These are phyloP conservation scores for Aspergillus sp. DNA, from an alignment of 2,329 filamentous ascomycete genomes.

Conservation along the genomic window DNA sequence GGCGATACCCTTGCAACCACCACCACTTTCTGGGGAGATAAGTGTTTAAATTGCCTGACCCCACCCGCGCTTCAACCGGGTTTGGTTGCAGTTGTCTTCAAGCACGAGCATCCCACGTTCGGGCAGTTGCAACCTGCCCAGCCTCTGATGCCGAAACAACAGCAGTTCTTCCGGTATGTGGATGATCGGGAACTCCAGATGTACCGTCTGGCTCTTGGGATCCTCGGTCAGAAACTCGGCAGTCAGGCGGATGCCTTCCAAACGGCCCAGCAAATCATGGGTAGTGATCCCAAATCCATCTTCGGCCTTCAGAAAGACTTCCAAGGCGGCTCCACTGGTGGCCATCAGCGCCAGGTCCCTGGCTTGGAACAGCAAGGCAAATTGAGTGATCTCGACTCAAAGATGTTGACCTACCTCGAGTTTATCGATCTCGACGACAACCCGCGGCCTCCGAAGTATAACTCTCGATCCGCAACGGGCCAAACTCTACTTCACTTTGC, in stretches of 20 bases:
- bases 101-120: constrained; percentile 52
- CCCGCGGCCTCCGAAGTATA: constrained; percentile 64
- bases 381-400: constrained; percentile 59
- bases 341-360: constrained; percentile 46
- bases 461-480: constrained; percentile 64
- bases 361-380: constrained; percentile 44
- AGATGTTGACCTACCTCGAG: constrained; percentile 72
- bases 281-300: constrained; percentile 45
- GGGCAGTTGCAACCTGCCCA: constrained; percentile 45
- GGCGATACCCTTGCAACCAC: constrained; percentile 68
- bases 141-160: constrained; percentile 47
- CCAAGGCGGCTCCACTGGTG: constrained; percentile 43
- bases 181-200: constrained; percentile 49
- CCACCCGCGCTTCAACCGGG: constrained; percentile 69
- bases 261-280: constrained; percentile 49
- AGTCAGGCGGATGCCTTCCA: constrained; percentile 49
- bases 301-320: constrained; percentile 48
- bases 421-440: constrained; percentile 76
- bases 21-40: constrained; percentile 77
- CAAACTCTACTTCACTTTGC: constrained; percentile 81
- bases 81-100: constrained; percentile 69
- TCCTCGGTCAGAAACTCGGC: constrained; percentile 47
- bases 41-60: constrained; percentile 74
- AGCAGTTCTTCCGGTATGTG: constrained; percentile 67
- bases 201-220: constrained; percentile 45